phyloP scores from a whole-genome alignment of 306 rosid genomes.

The Hippophae tibetana region DNA sequence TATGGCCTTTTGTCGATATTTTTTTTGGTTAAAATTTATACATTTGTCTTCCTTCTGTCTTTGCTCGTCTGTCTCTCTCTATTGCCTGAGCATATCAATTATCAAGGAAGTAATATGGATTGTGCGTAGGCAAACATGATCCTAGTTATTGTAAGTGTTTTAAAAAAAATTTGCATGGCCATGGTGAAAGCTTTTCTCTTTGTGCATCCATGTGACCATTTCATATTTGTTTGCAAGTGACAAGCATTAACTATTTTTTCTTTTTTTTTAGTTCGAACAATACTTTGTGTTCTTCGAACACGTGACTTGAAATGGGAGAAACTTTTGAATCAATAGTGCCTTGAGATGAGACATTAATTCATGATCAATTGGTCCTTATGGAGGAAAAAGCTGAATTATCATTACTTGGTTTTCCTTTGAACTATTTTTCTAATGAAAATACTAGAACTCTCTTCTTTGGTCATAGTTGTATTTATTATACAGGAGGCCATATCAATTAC shows the following conservation, averaged over 20 bases:
- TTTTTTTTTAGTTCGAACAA: not conserved
- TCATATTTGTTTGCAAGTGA: not conserved
- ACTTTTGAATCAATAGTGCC: too few species aligned
- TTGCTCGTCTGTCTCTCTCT: not conserved
- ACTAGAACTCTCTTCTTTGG: not conserved
- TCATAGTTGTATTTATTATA: not conserved
- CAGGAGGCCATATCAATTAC: not conserved
- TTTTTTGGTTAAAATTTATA: not conserved
- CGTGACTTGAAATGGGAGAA: too few species aligned
- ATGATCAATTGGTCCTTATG: not conserved
- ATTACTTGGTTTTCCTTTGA: not conserved
- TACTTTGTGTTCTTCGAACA: not conserved
- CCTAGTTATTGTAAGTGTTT: not conserved
- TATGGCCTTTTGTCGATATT: conserved; percentile 9
- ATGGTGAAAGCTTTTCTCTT: not conserved
- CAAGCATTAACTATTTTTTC: too few species aligned
- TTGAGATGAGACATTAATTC: not conserved
- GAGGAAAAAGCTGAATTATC: not conserved
- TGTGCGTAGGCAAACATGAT: not conserved
- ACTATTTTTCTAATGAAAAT: not conserved
- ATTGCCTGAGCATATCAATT: conserved; percentile 6
- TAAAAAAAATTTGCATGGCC: not conserved
- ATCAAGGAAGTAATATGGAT: not conserved
- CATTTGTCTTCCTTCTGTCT: too few species aligned
- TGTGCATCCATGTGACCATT: not conserved